phyloP scores from a whole-genome alignment of 78 protist genomes.

The Dictyostelium capitatum region DNA sequence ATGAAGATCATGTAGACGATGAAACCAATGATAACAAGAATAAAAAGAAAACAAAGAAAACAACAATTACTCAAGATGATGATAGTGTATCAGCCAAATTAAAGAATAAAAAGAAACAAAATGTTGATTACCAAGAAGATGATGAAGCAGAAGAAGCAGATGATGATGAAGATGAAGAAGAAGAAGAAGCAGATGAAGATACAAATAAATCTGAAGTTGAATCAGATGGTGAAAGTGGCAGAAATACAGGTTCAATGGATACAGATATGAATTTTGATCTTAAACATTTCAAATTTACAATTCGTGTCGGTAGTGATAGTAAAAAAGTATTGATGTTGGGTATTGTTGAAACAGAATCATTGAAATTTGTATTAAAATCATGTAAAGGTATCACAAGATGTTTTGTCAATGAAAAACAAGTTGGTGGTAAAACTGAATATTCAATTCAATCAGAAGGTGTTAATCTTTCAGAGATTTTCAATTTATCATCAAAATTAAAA shows the following conservation, averaged over 20 bases:
- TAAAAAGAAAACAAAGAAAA: slow-evolving; percentile 13
- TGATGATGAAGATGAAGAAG: background rate
- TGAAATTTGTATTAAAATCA: slow-evolving; percentile 36
- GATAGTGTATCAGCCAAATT: slow-evolving; percentile 51
- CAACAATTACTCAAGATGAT: slow-evolving; percentile 7
- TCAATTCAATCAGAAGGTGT: slow-evolving; percentile 89
- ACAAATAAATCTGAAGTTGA: background rate
- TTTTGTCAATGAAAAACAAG: slow-evolving; percentile 69
- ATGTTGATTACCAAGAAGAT: slow-evolving; percentile 49
- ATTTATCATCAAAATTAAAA: slow-evolving; percentile 39
- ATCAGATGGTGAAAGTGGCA: background rate
- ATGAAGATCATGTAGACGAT: background rate
- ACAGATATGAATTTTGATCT: background rate
- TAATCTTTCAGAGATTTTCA: slow-evolving; percentile 82
- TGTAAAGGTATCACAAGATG: slow-evolving; percentile 69
- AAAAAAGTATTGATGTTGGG: slow-evolving; percentile 71
- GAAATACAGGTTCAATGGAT: background rate
- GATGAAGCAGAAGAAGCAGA: slow-evolving; percentile 30
- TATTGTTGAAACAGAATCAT: slow-evolving; percentile 43
- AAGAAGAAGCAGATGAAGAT: background rate
- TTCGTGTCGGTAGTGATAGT: slow-evolving; percentile 42
- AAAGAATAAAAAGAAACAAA: slow-evolving; percentile 57
- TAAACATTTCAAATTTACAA: background rate
- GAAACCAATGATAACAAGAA: background rate
- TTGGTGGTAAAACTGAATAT: slow-evolving; percentile 56